phyloP scores from a whole-genome alignment of 495 filamentous ascomycete species.

The Aspergillus biplanus region DNA sequence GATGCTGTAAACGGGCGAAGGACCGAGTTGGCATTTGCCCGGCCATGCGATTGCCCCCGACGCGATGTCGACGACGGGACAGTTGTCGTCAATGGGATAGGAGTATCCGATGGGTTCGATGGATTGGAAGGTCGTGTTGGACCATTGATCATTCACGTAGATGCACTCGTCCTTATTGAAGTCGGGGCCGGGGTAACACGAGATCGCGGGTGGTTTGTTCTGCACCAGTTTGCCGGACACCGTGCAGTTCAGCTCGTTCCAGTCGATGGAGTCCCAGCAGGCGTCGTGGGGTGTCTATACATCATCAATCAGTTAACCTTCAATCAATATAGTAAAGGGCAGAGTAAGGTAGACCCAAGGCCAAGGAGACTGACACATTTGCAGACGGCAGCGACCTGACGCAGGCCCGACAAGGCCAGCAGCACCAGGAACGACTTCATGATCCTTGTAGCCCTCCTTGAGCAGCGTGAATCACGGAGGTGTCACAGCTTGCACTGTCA shows the following conservation, averaged over 20 bases:
- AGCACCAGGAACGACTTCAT: slow-evolving; percentile 4
- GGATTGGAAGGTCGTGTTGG: slow-evolving; percentile 32
- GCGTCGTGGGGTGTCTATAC: slow-evolving; percentile 35
- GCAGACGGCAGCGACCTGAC: slow-evolving; percentile 5
- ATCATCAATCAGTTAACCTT: too few relatives aligned
- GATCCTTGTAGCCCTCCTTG: not conserved
- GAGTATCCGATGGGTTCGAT: slow-evolving; percentile 32
- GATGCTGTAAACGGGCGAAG: slow-evolving; percentile 32
- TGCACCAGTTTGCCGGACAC: slow-evolving; percentile 55
- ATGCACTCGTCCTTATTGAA: slow-evolving; percentile 34
- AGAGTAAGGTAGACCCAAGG: not conserved
- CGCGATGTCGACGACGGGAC: slow-evolving; percentile 33
- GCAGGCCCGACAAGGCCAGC: slow-evolving; percentile 6
- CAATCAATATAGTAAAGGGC: not conserved
- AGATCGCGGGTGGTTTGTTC: slow-evolving; percentile 55
- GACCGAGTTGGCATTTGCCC: slow-evolving; percentile 27
- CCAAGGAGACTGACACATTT: slow-evolving; percentile 25
- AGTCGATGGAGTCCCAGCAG: slow-evolving; percentile 46
- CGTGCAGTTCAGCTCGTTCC: slow-evolving; percentile 49
- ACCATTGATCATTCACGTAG: slow-evolving; percentile 31
- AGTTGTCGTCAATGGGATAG: slow-evolving; percentile 36
- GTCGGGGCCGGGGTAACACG: slow-evolving; percentile 53
- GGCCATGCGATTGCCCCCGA: slow-evolving; percentile 35
- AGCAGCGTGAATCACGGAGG: not conserved
- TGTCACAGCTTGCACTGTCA: not conserved